Conservation (phyloP, 495 filamentous ascomycete species). For the Xylaria curta region DNA sequence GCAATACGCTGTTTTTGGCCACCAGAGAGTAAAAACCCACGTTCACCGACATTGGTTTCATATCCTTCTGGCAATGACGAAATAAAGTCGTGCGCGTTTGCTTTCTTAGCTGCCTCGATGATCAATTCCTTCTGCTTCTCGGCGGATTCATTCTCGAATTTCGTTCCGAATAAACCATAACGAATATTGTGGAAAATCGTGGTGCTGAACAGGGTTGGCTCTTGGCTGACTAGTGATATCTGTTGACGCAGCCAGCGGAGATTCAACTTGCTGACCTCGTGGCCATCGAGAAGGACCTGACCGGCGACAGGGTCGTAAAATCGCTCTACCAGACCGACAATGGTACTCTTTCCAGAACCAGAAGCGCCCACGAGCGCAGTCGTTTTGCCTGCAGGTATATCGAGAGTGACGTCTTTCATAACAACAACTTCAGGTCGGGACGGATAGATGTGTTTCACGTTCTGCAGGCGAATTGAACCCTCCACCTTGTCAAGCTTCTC, state of each 20-base stretch:
- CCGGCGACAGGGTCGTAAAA: slow-evolving; percentile 92
- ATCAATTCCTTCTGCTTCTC: slow-evolving; percentile 74
- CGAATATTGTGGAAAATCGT: slow-evolving; percentile 88
- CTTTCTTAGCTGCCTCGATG: slow-evolving; percentile 81
- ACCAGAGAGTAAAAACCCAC: slow-evolving; percentile 89
- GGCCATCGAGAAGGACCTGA: slow-evolving; percentile 79
- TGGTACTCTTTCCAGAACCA: slow-evolving; percentile 89
- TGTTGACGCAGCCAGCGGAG: slow-evolving; percentile 91
- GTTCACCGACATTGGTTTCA: slow-evolving; percentile 93
- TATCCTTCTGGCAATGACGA: slow-evolving; percentile 83
- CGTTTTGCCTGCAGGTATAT: slow-evolving; percentile 83
- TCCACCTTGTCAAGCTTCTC: slow-evolving; percentile 71
- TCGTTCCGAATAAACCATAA: slow-evolving; percentile 87
- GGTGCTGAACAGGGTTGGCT: slow-evolving; percentile 82
- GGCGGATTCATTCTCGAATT: slow-evolving; percentile 67
- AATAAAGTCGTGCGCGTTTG: slow-evolving; percentile 94
- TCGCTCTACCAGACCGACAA: slow-evolving; percentile 88
- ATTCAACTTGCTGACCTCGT: slow-evolving; percentile 81
- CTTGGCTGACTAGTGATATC: slow-evolving; percentile 84
- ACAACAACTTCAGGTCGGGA: slow-evolving; percentile 88
- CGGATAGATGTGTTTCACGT: slow-evolving; percentile 92
- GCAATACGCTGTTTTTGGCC: slow-evolving; percentile 96
- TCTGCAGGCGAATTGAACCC: slow-evolving; percentile 80
- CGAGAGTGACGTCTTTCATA: slow-evolving; percentile 79
- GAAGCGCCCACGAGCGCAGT: slow-evolving; percentile 88